Evolutionary conservation across 2,329 filamentous ascomycete genomes (phyloP).

Genomic region (Emergomyces africanus): DNA sequence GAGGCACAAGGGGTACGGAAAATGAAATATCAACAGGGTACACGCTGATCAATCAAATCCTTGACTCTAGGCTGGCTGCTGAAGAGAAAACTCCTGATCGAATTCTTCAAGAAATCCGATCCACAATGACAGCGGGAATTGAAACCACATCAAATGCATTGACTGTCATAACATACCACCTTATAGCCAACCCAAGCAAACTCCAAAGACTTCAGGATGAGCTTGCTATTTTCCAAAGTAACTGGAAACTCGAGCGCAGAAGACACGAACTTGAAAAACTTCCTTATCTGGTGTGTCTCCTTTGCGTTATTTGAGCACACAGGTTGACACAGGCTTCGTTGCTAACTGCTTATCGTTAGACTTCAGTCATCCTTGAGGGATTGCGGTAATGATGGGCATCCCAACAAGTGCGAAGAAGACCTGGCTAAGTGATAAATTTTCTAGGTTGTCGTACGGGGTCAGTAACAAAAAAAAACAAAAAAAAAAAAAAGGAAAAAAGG

Average conservation of each 20-base stretch:
- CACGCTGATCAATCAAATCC: slow-evolving; percentile 21
- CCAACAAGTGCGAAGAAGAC: neutral
- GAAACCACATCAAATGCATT: slow-evolving; percentile 22
- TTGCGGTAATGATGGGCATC: slow-evolving; percentile 1
- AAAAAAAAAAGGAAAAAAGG: too few relatives aligned
- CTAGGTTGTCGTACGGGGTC: slow-evolving; percentile 9
- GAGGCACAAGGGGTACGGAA: neutral
- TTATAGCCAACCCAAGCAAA: neutral
- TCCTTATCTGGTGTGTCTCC: slow-evolving; percentile 5
- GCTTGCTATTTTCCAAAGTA: neutral
- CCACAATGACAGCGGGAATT: slow-evolving; percentile 21
- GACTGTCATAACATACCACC: slow-evolving; percentile 5
- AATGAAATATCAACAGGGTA: neutral
- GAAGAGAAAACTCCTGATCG: slow-evolving; percentile 25
- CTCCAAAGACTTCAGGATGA: neutral
- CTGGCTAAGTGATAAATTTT: neutral
- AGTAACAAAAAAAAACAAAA: neutral
- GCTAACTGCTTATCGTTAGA: neutral
- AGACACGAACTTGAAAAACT: neutral
- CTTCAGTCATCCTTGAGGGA: slow-evolving; percentile 7
- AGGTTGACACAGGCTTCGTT: neutral
- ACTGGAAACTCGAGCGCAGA: neutral
- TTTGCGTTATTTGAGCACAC: too few relatives aligned
- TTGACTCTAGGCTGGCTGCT: slow-evolving; percentile 22
- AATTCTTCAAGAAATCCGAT: slow-evolving; percentile 20